These are phyloP conservation scores for Trypanosoma caninum DNA, from an alignment of 208 protist genomes.

Conservation along the genomic window DNA sequence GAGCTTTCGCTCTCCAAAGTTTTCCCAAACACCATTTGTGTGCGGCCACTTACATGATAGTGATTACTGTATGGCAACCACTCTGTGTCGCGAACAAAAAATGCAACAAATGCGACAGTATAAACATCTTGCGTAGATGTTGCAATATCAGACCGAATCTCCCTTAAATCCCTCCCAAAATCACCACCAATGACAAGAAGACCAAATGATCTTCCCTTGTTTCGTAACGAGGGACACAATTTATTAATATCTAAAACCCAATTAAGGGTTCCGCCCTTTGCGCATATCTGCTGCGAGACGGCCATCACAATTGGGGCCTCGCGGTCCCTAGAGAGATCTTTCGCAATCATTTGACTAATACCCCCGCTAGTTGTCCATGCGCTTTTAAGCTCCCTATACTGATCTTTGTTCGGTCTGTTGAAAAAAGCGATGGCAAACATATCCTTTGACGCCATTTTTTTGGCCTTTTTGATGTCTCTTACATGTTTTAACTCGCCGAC, in stretches of 20 bases:
- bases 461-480: neutral
- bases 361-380: slow-evolving; percentile 20
- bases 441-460: slow-evolving; percentile 10
- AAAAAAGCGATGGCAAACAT: slow-evolving; percentile 31
- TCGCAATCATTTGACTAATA: slow-evolving; percentile 47
- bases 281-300: slow-evolving; percentile 53
- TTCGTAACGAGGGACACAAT: slow-evolving; percentile 9
- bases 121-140: slow-evolving; percentile 18
- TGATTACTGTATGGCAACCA: slow-evolving; percentile 57
- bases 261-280: slow-evolving; percentile 47
- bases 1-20: slow-evolving; percentile 1
- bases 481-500: slow-evolving; percentile 11
- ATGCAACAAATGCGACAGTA: slow-evolving; percentile 49
- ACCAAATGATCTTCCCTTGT: slow-evolving; percentile 1
- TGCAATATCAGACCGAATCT: slow-evolving; percentile 7
- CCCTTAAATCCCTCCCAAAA: slow-evolving; percentile 18
- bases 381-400: slow-evolving; percentile 37
- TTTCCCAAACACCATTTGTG: slow-evolving; percentile 1
- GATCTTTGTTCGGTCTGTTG: slow-evolving; percentile 15
- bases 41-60: slow-evolving; percentile 37
- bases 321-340: slow-evolving; percentile 11
- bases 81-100: slow-evolving; percentile 29
- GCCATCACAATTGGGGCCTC: slow-evolving; percentile 34
- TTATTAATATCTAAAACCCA: slow-evolving; percentile 34
- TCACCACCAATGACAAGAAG: slow-evolving; percentile 48